Evolutionary conservation across 805 yeast species (phyloP), one percentile per base, ranked within the genome.

Genomic region (Yarrowia sp.): DNA sequence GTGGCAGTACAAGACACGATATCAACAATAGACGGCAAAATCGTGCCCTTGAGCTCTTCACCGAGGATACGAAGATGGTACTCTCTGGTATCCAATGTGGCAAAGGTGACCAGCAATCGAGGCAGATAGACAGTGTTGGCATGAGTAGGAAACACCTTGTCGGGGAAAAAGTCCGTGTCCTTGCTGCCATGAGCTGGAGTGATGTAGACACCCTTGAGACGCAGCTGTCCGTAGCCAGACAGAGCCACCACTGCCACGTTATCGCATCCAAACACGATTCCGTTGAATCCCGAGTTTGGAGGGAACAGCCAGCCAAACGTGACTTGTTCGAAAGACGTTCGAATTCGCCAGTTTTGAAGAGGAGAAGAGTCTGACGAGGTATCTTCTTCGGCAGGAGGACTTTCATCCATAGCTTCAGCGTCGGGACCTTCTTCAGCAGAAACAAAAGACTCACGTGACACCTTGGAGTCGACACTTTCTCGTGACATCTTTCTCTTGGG

Each of bases 191-290:
- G 55, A 0, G 96, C 93, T 1, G 87, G 86, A 0, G 96, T 85
- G 2, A 90, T 72, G 73, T 86, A 92, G 3, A 91, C 89, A 53
- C 87, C 90, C 64, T 85, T 80, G 68, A 91, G 79, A 0, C 92
- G 84, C 46, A 91, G 79, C 70, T 87, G 87, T 2, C 96, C 96
- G 47, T 85, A 76, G 9, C 80, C 80, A 17, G 84, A 83, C 55
- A 87, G 87, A 24, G 87, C 83, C 0, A 87, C 84, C 1, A 91
- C 86, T 70, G 87, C 89, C 20, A 91, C 84, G 17, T 87, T 79
- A 70, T 90, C 91, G 67, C 89, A 91, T 0, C 98, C 98, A 38
- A 86, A 70, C 44, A 90, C 87, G n/a, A 91, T 73, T 12, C 97
- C 97, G 0, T 92, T 61, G 66, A 44, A 61, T 4, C 55, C 66